Evolutionary conservation across 192 early-diverging fungal species (phyloP), one percentile per base, ranked within the genome.

Genomic region (Backusella macrospora): DNA sequence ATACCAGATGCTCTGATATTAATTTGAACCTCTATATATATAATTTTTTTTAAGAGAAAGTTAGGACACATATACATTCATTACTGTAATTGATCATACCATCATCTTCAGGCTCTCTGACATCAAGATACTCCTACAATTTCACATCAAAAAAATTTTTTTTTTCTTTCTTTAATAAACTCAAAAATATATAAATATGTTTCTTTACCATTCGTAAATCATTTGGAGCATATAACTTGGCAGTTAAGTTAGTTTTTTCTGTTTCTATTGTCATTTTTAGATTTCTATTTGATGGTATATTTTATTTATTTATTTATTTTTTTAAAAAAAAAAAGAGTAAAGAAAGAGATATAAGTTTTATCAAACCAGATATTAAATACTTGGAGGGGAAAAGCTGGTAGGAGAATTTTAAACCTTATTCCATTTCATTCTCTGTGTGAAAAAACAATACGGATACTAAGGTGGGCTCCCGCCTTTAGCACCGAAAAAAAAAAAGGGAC

Each of bases 1-100:
- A 83, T 83, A 23, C 82, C 82, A 70, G 76, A 81, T 38, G 62
- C 78, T 66, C 80, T 80, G 45, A 83, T 47, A 55, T 80, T 77
- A 2, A 83, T 65, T 64, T 73, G 62, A 29, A 78, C 81, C 63
- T 83, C 81, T 80, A 45, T 26, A 49, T 38, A 23, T 26, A 21
- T 26, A 47, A n/a, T 34, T 34, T 21, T 49, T 12, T 1, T 10
- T 13, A 21, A 52, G 21, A 18, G 21, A 23, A 59, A 4, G 3
- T 59, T 10, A 26, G 21, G 21, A 12, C 29, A 23, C 18, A 26
- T 59, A 26, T 59, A 13, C 9, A 0, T 59, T 13, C 3, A 59
- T 23, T 26, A 46, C 45, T 46, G 2, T 4, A 59, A 59, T 26
- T 10, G 0, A 59, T 8, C 21, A 55, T 59, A 59, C 52, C 52